Evolutionary conservation across 148 eudicot genomes (phyloP), one percentile per base, ranked within the genome.

Genomic region (Vaccinium corymbosum): DNA sequence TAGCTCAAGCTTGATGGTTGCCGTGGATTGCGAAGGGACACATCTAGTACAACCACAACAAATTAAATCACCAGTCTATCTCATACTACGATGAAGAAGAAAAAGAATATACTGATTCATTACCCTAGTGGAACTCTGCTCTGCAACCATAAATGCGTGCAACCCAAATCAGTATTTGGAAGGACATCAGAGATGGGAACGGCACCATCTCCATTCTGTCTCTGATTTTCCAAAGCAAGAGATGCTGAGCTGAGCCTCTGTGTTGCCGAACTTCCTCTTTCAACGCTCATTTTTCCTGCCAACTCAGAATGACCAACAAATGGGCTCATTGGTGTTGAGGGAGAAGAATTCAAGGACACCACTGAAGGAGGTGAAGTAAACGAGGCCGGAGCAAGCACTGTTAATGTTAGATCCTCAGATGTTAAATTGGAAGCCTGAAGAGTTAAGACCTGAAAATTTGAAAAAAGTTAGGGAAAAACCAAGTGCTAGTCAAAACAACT

Each of bases 381-480:
- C 46, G 98, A 94, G 38, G 98, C 92, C 29, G 99, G 98, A 89
- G 99, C 99, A 86, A 92, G 93, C 87, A 97, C 94, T 32, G 97
- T 97, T 85, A 97, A 80, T 74, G 90, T 93, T 81, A 97, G 92
- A 89, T 92, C 95, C 84, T 97, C 93, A 53, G 95, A 86, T 16
- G 98, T 94, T 85, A 97, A 88, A 88, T 97, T 97, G 88, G 99
- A 94, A 76, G 98, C 99, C 82, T 97, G 98, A 90, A 97, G 98
- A 80, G 99, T 97, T 89, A 94, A 91, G 7, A 94, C 98, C 99
- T 97, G 89, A 72, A 73, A 81, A 66, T 35, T 85, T 77, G 77
- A 80, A 90, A n/a, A 25, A 68, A 78, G 51, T 89, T 87, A 87
- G 82, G 48, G 5, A 53, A 64, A 51, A 51, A 49, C 66, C 78